Conservation (phyloP, 345 rosid species). For the Pistacia atlantica region DNA sequence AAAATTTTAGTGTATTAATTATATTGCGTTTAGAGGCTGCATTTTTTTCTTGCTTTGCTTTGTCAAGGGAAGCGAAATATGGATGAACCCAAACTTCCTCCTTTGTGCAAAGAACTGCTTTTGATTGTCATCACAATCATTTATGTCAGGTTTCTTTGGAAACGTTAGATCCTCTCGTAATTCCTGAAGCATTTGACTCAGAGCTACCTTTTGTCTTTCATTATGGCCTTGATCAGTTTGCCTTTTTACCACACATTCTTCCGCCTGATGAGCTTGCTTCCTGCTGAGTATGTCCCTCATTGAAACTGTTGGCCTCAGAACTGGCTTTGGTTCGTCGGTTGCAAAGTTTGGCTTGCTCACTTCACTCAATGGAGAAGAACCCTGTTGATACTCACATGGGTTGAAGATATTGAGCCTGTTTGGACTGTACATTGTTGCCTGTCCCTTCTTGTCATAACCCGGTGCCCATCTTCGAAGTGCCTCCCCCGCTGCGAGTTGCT, state of each 20-base stretch:
- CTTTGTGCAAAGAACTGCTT: slow-evolving; percentile 60
- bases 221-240: slow-evolving; percentile 33
- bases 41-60: slow-evolving; percentile 72
- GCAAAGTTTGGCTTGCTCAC: slow-evolving; percentile 29
- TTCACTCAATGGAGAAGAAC: slow-evolving; percentile 47
- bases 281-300: slow-evolving; percentile 91
- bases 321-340: slow-evolving; percentile 48
- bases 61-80: slow-evolving; percentile 72
- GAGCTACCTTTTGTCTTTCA: slow-evolving; percentile 66
- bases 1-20: slow-evolving; percentile 10
- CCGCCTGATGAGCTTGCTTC: slow-evolving; percentile 55
- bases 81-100: slow-evolving; percentile 89
- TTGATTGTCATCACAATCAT: slow-evolving; percentile 29
- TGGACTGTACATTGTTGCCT: slow-evolving; percentile 31
- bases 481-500: slow-evolving; percentile 78
- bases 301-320: slow-evolving; percentile 68
- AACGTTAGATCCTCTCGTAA: slow-evolving; percentile 63
- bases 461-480: slow-evolving; percentile 71
- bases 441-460: slow-evolving; percentile 34
- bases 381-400: slow-evolving; percentile 40
- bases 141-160: slow-evolving; percentile 46
- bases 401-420: slow-evolving; percentile 34
- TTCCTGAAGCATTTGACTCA: slow-evolving; percentile 89
- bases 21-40: slow-evolving; percentile 36
- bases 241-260: slow-evolving; percentile 45